Conservation (phyloP, 768 basidiomycete genomes). For the Tephrocybe rancida region DNA sequence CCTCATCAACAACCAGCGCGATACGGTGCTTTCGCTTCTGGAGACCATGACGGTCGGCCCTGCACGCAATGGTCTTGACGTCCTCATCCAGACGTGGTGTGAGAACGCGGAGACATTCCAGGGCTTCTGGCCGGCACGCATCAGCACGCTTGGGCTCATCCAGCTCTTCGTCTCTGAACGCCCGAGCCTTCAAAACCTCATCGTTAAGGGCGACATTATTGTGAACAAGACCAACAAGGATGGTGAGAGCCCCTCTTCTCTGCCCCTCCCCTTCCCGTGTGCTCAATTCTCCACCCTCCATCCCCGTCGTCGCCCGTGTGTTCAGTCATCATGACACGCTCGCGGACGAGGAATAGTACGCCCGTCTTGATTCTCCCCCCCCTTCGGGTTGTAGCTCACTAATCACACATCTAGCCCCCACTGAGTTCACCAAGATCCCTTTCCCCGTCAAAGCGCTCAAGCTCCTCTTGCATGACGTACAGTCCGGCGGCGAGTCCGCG, state of each 20-base stretch:
- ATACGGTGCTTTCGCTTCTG: constrained; percentile 76
- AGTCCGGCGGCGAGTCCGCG: constrained; percentile 75
- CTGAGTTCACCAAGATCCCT: constrained; percentile 80
- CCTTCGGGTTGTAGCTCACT: constrained; percentile 21
- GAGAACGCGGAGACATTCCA: constrained; percentile 95
- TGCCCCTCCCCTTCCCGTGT: constrained; percentile 6
- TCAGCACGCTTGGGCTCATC: constrained; percentile 82
- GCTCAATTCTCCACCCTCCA: constrained; percentile 22
- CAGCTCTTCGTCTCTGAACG: constrained; percentile 70
- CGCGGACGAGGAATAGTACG: constrained; percentile 84
- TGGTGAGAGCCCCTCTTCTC: constrained; percentile 51
- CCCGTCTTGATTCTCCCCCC: constrained; percentile 34
- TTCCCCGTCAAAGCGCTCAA: constrained; percentile 96
- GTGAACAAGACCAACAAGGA: constrained; percentile 79
- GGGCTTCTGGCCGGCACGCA: constrained; percentile 89
- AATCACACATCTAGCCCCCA: constrained; percentile 60
- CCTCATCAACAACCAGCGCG: constrained; percentile 84
- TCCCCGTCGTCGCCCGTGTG: constrained; percentile 7
- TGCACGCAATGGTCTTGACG: constrained; percentile 72
- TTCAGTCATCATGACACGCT: constrained; percentile 96
- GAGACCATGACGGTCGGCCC: constrained; percentile 66
- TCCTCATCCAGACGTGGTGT: constrained; percentile 92
- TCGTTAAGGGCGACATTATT: constrained; percentile 92
- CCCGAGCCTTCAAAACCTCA: constrained; percentile 64
- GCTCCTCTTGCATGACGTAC: constrained; percentile 81